These are phyloP conservation scores for Lipomyces sp. DNA, from an alignment of 805 yeast species.

Conservation along the genomic window DNA sequence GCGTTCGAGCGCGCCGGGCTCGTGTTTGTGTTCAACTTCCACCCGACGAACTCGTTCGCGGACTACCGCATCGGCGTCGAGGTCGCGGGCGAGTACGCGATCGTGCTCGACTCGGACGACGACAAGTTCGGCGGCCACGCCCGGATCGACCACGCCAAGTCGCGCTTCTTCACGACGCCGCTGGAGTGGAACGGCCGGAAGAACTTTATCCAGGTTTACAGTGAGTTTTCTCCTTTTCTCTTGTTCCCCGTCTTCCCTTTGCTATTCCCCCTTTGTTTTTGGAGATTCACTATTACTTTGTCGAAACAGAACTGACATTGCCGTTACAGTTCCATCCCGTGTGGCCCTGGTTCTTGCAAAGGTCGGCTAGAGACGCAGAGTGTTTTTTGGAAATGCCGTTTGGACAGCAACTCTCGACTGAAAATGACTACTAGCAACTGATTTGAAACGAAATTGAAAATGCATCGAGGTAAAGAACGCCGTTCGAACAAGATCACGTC, in stretches of 20 bases:
- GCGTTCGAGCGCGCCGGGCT: constrained; percentile 86
- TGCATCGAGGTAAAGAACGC: no score
- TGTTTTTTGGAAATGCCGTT: no score
- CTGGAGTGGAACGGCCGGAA: constrained; percentile 76
- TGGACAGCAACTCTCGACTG: no score
- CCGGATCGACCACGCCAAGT: constrained; percentile 42
- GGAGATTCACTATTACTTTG: no score
- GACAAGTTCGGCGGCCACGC: constrained; percentile 75
- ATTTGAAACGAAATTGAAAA: no score
- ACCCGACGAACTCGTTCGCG: constrained; percentile 75
- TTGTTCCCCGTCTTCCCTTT: no score
- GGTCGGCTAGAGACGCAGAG: no score
- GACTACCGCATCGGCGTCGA: constrained; percentile 93
- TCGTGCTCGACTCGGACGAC: constrained; percentile 73
- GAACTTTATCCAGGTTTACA: constrained; percentile 69
- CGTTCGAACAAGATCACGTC: no score
- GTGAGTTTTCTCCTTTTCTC: no score
- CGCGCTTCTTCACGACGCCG: constrained; percentile 68
- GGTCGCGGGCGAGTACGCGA: constrained; percentile 65
- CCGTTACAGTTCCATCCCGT: constrained; percentile 88
- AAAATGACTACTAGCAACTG: no score
- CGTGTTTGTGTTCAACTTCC: constrained; percentile 84
- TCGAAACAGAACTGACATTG: no score
- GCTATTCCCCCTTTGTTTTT: no score
- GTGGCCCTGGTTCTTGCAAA: constrained; percentile 59